These are phyloP conservation scores for Quercus engelmannii DNA, from an alignment of 306 rosid species.

Conservation along the genomic window DNA sequence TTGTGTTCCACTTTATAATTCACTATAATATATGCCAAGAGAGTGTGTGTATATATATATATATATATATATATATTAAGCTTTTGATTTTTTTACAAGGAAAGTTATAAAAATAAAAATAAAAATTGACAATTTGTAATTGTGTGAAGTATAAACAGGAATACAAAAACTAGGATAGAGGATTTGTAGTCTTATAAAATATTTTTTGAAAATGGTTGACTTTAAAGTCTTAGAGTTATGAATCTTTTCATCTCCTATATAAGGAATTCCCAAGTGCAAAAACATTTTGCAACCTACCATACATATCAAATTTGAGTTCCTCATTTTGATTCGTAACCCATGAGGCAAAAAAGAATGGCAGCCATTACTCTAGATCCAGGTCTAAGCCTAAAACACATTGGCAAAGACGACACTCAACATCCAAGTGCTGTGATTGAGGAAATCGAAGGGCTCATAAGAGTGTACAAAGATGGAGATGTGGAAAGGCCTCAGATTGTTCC, in stretches of 20 bases:
- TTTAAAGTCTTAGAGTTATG: no score
- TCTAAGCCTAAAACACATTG: conserved; percentile 28
- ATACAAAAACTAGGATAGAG: no score
- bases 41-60: no score
- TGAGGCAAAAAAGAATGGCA: conserved; percentile 38
- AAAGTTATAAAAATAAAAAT: no score
- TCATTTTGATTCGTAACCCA: conserved; percentile 1
- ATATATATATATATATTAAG: no score
- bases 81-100: no score
- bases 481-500: conserved; percentile 67
- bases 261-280: conserved; percentile 3
- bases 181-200: no score
- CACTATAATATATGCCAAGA: no score
- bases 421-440: conserved; percentile 50
- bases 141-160: no score
- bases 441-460: conserved; percentile 72
- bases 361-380: conserved; percentile 42
- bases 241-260: conserved; percentile 8
- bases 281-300: neutral
- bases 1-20: no score
- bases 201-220: no score
- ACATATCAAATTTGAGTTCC: conserved; percentile 10
- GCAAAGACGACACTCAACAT: conserved; percentile 27
- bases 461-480: conserved; percentile 60
- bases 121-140: no score